These are phyloP conservation scores for Rosellinia necatrix DNA, from an alignment of 2,329 filamentous ascomycete genomes.

Conservation along the genomic window DNA sequence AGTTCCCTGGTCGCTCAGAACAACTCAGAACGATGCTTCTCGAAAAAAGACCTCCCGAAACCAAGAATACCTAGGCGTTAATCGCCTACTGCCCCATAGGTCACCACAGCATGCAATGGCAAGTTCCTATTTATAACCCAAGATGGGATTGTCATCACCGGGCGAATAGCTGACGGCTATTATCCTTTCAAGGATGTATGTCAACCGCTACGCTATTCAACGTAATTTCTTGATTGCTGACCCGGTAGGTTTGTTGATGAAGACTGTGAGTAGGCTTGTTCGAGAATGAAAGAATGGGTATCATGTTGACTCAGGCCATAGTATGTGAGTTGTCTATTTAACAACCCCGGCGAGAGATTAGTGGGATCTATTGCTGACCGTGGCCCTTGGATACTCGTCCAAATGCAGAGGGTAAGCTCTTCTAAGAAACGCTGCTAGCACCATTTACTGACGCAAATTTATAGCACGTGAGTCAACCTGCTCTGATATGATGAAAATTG, in stretches of 20 bases:
- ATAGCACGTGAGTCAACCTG: slow-evolving; percentile 9
- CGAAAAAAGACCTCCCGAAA: not conserved
- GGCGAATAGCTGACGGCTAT: not conserved
- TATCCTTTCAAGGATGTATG: slow-evolving; percentile 10
- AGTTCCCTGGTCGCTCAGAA: not conserved
- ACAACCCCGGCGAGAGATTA: not conserved
- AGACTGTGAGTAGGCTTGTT: slow-evolving; percentile 11
- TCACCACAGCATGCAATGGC: not conserved
- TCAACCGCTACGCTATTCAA: not conserved
- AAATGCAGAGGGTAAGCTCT: slow-evolving; percentile 10
- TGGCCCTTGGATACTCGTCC: not conserved
- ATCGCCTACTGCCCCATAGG: not conserved
- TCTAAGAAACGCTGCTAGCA: too few relatives aligned
- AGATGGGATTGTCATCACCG: not conserved
- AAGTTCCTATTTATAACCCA: not conserved
- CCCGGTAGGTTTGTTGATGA: not conserved
- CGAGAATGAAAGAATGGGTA: not conserved
- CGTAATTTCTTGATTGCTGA: not conserved
- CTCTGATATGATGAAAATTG: not conserved
- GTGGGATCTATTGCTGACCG: not conserved
- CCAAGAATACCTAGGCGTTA: not conserved
- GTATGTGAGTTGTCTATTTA: slow-evolving; percentile 11
- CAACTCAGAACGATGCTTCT: not conserved
- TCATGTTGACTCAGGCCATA: not conserved
- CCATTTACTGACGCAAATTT: not conserved